These are phyloP conservation scores for Hygrophorus pudorinus DNA, from an alignment of 768 basidiomycete genomes.

Conservation along the genomic window DNA sequence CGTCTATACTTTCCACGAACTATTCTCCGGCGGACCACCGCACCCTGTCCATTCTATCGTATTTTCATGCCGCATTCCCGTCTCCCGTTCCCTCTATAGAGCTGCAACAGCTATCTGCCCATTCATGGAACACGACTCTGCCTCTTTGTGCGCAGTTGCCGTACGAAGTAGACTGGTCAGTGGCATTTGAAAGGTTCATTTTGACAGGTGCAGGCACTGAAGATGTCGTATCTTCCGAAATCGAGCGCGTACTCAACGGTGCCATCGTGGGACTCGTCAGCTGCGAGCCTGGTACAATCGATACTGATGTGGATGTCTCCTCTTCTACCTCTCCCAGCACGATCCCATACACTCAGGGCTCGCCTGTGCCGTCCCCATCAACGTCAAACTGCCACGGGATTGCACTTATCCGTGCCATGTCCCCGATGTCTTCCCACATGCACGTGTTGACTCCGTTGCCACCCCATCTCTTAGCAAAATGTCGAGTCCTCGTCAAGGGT, in stretches of 20 bases:
- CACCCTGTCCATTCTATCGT: constrained; percentile 59
- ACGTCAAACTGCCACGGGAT: constrained; percentile 64
- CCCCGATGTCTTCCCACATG: constrained; percentile 32
- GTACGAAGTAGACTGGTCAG: constrained; percentile 53
- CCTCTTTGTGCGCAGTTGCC: constrained; percentile 66
- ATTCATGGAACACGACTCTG: constrained; percentile 52
- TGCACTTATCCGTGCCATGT: constrained; percentile 57
- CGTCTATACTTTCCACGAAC: constrained; percentile 32
- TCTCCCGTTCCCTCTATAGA: constrained; percentile 9
- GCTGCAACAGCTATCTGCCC: constrained; percentile 27
- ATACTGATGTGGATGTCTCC: constrained; percentile 12
- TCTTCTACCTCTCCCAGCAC: neutral
- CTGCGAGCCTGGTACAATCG: constrained; percentile 33
- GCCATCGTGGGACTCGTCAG: constrained; percentile 69
- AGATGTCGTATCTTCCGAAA: constrained; percentile 64
- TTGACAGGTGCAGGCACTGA: constrained; percentile 69
- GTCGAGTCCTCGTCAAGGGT: constrained; percentile 64
- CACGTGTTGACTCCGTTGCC: constrained; percentile 81
- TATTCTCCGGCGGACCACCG: constrained; percentile 62
- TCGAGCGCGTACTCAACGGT: constrained; percentile 66
- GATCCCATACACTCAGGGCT: constrained; percentile 52
- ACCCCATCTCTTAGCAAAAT: constrained; percentile 28
- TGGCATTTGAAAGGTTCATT: constrained; percentile 53
- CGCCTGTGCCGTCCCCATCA: constrained; percentile 43
- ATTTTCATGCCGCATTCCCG: constrained; percentile 52